Evolutionary conservation across 176 grass and related monocot genomes (phyloP), one percentile per base, ranked within the genome.

Genomic region (Puccinellia tenuiflora): DNA sequence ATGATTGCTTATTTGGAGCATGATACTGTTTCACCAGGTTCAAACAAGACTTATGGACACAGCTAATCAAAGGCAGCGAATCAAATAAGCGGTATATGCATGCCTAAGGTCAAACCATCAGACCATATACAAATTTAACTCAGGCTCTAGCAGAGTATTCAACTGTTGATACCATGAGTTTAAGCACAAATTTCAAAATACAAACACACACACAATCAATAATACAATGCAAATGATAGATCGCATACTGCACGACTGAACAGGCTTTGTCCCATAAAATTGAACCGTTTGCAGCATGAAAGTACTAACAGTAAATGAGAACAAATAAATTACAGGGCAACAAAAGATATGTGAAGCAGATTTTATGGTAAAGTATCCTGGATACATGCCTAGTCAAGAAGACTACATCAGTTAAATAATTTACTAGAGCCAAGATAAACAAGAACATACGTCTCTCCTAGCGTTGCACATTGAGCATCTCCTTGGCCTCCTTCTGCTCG

Each of bases 381-480:
- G 34, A 47, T 48, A 60, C 24, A 78, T 26, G 18, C 8, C 65
- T 89, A 83, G 71, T 77, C 34, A 66, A 28, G 28, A 46, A 62
- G 24, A 84, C 45, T 71, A 85, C 24, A 81, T 10, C 33, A 85
- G 31, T 25, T 63, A 20, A 62, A 33, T 25, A 60, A 22, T 33
- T 77, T 18, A 84, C 2, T 22, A 0, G 26, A 85, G 63, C 35
- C 6, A 85, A 77, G 53, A 39, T 71, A 66, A 86, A 16, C 5
- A 76, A 76, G 77, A 76, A 61, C 82, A 15, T 51, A 81, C 82
- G 3, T 78, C 60, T 86, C 56, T 78, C 82, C 87, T 91, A 98
- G 72, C 54, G 74, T 18, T 55, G 88, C 57, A 98, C 90, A 75
- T 98, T 98, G 88, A 98, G 96, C 96, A 98, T 98, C 69, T 88